phyloP scores from a whole-genome alignment of 306 rosid species.

The Lotus japonicus region DNA sequence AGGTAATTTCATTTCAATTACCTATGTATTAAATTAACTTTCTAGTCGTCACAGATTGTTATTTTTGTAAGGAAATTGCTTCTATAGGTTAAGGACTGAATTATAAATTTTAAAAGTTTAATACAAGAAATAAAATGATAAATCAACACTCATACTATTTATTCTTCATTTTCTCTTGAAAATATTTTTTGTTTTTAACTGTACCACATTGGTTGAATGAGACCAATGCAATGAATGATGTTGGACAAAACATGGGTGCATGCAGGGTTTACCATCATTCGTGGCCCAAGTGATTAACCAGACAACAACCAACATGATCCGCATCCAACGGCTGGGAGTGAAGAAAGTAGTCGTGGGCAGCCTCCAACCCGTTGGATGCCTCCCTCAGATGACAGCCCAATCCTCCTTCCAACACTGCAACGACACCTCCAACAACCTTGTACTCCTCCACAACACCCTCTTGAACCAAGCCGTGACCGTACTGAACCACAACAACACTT shows the following conservation, averaged over 20 bases:
- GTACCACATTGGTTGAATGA: too few relatives aligned
- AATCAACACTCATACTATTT: too few relatives aligned
- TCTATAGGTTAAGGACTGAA: too few relatives aligned
- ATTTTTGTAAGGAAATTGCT: too few relatives aligned
- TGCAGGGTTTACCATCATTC: slow-evolving; percentile 52
- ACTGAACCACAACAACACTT: slow-evolving; percentile 30
- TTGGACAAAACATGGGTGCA: background rate
- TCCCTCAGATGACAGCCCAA: slow-evolving; percentile 38
- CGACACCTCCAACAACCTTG: slow-evolving; percentile 34
- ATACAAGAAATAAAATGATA: too few relatives aligned
- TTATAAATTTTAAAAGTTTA: too few relatives aligned
- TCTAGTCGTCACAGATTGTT: too few relatives aligned
- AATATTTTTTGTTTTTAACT: too few relatives aligned
- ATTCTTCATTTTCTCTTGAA: too few relatives aligned
- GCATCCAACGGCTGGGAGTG: slow-evolving; percentile 60
- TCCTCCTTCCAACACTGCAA: slow-evolving; percentile 52
- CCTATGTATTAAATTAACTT: too few relatives aligned
- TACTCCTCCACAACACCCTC: slow-evolving; percentile 51
- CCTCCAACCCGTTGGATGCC: slow-evolving; percentile 78
- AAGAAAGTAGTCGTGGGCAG: slow-evolving; percentile 47
- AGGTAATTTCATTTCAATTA: slow-evolving; percentile 26
- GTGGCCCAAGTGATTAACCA: slow-evolving; percentile 54
- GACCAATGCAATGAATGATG: too few relatives aligned
- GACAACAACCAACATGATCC: slow-evolving; percentile 34
- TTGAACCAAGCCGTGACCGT: slow-evolving; percentile 46